Conservation (phyloP, 768 basidiomycete genomes). For the Rhodotorula kratochvilovae region DNA sequence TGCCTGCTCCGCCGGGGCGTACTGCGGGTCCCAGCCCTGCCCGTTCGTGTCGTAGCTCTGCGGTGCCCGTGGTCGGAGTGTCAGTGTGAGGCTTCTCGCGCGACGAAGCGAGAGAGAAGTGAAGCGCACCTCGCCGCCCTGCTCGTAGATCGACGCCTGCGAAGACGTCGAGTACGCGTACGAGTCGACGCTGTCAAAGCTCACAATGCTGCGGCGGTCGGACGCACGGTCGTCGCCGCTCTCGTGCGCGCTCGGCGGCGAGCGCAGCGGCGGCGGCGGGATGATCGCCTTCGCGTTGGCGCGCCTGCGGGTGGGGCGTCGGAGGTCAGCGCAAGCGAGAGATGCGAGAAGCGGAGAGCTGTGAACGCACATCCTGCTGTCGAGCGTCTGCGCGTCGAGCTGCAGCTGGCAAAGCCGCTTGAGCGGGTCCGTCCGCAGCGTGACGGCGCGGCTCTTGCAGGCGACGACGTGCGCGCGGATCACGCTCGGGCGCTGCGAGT, state of each 20-base stretch:
- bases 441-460: conserved; percentile 9
- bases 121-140: background rate
- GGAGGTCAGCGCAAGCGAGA: background rate
- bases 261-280: background rate
- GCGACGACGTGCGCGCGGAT: conserved; percentile 30
- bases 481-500: conserved; percentile 10
- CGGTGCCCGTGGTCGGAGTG: no score
- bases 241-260: background rate
- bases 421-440: background rate
- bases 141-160: background rate
- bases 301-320: background rate
- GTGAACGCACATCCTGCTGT: background rate
- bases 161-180: background rate
- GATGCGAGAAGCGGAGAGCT: background rate
- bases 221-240: background rate
- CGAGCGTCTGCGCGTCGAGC: conserved; percentile 18
- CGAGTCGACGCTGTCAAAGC: conserved; percentile 8
- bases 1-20: background rate
- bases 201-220: conserved; percentile 5
- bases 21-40: no score
- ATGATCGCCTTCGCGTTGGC: background rate
- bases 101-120: background rate
- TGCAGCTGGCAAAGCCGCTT: conserved; percentile 29
- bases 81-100: no score
- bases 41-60: no score